phyloP scores from a whole-genome alignment of 768 basidiomycete species.

The Panaeolus papilionaceus region DNA sequence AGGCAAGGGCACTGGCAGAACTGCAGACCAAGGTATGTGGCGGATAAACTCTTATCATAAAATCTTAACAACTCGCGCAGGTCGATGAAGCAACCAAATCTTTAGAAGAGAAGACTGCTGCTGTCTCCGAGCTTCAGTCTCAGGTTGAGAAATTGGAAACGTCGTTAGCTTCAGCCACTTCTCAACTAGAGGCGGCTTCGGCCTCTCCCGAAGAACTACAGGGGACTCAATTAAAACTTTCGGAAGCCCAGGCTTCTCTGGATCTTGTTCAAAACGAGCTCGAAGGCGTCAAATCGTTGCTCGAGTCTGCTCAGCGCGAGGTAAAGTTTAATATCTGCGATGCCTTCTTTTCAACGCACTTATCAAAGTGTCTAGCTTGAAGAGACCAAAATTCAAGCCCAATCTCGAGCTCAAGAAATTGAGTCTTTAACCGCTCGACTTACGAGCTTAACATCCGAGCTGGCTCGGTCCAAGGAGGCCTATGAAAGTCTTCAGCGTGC shows the following conservation, averaged over 20 bases:
- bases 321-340: slow-evolving; percentile 38
- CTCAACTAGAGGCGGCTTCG: slow-evolving; percentile 57
- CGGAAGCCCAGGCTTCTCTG: slow-evolving; percentile 47
- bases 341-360: background rate
- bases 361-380: slow-evolving; percentile 50
- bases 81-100: slow-evolving; percentile 63
- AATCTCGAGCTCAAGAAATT: slow-evolving; percentile 12
- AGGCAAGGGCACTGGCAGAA: slow-evolving; percentile 54
- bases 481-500: background rate
- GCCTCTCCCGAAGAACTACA: slow-evolving; percentile 33
- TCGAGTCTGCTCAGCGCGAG: slow-evolving; percentile 54
- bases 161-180: slow-evolving; percentile 51
- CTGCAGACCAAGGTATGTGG: slow-evolving; percentile 62
- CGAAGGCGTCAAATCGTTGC: slow-evolving; percentile 37
- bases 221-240: slow-evolving; percentile 49
- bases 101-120: slow-evolving; percentile 57
- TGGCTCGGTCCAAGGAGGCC: background rate
- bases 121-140: slow-evolving; percentile 57
- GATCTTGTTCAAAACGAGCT: slow-evolving; percentile 40
- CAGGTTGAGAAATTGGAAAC: slow-evolving; percentile 55
- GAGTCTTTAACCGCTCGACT: background rate
- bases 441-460: background rate
- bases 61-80: slow-evolving; percentile 40
- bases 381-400: slow-evolving; percentile 40
- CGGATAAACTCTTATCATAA: slow-evolving; percentile 12